A percentile compares a stretch with the other conserved stretches of the same genome.
These are phyloP conservation scores for Pleurotus sapidus DNA, from an alignment of 768 basidiomycete genomes.

Conservation along the genomic window DNA sequence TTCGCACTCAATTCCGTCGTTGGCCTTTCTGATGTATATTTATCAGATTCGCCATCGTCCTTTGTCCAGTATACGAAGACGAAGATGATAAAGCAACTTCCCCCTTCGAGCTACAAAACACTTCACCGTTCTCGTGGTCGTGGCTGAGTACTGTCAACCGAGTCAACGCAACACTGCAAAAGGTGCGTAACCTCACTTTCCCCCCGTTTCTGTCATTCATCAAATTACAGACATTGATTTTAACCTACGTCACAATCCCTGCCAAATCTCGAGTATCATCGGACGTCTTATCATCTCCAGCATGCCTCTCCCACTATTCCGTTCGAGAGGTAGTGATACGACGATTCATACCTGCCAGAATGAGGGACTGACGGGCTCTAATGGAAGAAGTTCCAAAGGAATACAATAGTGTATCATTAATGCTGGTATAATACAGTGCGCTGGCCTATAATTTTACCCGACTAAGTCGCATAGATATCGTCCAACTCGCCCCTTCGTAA, in stretches of 20 bases:
- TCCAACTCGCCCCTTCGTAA: neutral
- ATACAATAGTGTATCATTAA: constrained; percentile 8
- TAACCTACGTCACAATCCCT: constrained; percentile 93
- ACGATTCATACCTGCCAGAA: constrained; percentile 87
- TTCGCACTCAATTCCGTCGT: neutral
- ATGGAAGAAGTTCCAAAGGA: neutral
- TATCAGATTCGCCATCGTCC: constrained; percentile 82
- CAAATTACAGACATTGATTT: constrained; percentile 70
- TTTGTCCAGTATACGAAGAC: constrained; percentile 90
- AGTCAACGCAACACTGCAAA: constrained; percentile 95
- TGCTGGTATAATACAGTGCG: constrained; percentile 4
- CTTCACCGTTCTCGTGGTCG: constrained; percentile 81
- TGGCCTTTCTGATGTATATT: neutral
- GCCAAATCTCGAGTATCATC: constrained; percentile 54
- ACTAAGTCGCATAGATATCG: neutral
- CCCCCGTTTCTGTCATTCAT: neutral
- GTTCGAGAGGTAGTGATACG: constrained; percentile 82
- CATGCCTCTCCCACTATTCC: constrained; percentile 72
- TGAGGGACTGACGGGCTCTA: constrained; percentile 65
- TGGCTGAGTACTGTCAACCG: constrained; percentile 98
- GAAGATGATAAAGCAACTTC: constrained; percentile 65
- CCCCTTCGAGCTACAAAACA: constrained; percentile 61
- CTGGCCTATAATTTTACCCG: constrained; percentile 1
- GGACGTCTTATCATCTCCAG: constrained; percentile 62
- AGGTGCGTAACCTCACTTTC: constrained; percentile 45